phyloP scores from a whole-genome alignment of 208 protist species.

The Porcisia hertigi region DNA sequence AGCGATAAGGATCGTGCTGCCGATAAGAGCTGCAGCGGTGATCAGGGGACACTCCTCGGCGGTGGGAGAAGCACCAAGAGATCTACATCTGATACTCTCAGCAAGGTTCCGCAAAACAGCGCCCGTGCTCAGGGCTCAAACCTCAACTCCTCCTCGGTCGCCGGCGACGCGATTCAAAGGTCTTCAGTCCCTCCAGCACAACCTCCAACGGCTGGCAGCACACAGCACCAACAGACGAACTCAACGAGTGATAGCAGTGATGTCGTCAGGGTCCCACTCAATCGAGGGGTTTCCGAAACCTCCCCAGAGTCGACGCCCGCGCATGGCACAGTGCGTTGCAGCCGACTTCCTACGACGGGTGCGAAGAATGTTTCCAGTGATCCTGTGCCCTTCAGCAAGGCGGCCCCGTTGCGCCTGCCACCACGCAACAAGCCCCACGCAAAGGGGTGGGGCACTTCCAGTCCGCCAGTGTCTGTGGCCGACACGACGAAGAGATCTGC shows the following conservation, averaged over 20 bases:
- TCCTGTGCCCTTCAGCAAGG: neutral
- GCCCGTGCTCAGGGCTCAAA: neutral
- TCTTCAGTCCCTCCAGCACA: neutral
- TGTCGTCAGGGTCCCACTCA: neutral
- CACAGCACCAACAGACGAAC: neutral
- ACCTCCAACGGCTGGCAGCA: too few species aligned
- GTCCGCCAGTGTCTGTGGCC: neutral
- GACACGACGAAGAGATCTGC: neutral
- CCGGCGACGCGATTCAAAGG: neutral
- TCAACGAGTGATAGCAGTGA: too few species aligned
- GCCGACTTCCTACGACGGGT: too few species aligned
- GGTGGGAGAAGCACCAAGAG: too few species aligned
- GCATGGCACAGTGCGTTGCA: neutral
- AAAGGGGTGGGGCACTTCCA: too few species aligned
- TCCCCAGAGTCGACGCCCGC: neutral
- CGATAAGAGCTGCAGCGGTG: neutral
- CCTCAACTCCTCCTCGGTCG: neutral
- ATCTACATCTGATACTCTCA: neutral
- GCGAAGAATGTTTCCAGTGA: too few species aligned
- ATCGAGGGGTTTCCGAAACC: neutral
- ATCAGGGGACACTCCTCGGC: neutral
- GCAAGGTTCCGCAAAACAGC: neutral
- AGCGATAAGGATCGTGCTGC: too few species aligned
- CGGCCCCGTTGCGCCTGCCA: conserved; percentile 7
- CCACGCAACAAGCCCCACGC: neutral